Evolutionary conservation across 139 green algal species (phyloP).

Genomic region (Diplosphaera chodatii): DNA sequence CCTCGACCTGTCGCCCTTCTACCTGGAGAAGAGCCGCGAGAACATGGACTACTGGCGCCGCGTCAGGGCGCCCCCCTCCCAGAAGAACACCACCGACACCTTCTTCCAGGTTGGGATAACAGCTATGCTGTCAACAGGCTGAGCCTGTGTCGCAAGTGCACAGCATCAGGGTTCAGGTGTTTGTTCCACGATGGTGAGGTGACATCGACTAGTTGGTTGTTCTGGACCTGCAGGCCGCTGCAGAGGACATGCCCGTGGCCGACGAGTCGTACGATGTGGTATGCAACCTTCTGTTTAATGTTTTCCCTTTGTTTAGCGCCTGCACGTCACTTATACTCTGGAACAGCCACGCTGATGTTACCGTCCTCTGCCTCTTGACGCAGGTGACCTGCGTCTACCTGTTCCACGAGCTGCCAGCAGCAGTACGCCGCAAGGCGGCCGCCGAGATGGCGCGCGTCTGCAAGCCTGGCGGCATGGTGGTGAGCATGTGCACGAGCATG

Average conservation of each 20-base stretch:
- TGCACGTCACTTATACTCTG: too few relatives aligned
- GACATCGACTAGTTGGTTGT: too few relatives aligned
- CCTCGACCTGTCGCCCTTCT: conserved; percentile 77
- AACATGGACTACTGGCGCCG: conserved; percentile 62
- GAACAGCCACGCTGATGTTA: too few relatives aligned
- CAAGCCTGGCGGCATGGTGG: conserved; percentile 61
- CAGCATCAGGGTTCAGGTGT: too few relatives aligned
- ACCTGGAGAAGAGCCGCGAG: conserved; percentile 60
- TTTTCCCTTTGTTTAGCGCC: too few relatives aligned
- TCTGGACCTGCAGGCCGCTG: conserved; percentile 42
- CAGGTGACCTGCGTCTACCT: conserved; percentile 66
- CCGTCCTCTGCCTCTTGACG: too few relatives aligned
- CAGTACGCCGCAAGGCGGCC: conserved; percentile 25
- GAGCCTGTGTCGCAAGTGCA: too few relatives aligned
- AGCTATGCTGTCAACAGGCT: neutral
- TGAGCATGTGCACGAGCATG: conserved; percentile 16
- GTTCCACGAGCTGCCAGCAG: conserved; percentile 81
- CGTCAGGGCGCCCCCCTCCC: conserved; percentile 12
- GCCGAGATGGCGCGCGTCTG: conserved; percentile 74
- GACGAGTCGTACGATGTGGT: conserved; percentile 63
- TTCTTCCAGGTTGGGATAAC: neutral
- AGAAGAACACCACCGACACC: neutral
- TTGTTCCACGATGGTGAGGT: too few relatives aligned
- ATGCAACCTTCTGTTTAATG: neutral
- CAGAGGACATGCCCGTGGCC: conserved; percentile 53